Conservation (phyloP, 1,284 basidiomycete species). For the Cryptococcus sp. region DNA sequence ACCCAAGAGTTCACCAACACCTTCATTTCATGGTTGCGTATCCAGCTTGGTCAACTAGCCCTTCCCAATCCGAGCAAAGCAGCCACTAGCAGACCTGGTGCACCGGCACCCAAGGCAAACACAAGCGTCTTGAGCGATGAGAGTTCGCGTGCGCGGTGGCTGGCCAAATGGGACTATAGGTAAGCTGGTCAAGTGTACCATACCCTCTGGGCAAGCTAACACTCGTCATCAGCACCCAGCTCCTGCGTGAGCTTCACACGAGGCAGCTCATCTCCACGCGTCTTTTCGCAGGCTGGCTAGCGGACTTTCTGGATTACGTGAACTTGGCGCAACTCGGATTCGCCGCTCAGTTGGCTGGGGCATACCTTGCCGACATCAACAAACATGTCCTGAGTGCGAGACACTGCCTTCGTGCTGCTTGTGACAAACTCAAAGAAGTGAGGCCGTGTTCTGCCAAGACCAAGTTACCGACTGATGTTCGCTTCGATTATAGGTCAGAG, state of each 20-base stretch:
- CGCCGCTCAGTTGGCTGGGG: constrained; percentile 71
- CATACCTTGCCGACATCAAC: constrained; percentile 74
- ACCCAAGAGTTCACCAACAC: constrained; percentile 87
- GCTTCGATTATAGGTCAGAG: constrained; percentile 24
- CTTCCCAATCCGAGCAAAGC: constrained; percentile 76
- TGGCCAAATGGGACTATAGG: constrained; percentile 48
- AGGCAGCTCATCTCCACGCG: constrained; percentile 80
- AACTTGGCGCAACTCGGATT: constrained; percentile 86
- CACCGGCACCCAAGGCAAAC: constrained; percentile 24
- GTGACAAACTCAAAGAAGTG: constrained; percentile 68
- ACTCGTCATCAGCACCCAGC: constrained; percentile 61
- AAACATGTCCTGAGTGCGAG: constrained; percentile 44
- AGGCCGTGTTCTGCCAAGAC: constrained; percentile 50
- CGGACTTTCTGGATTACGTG: constrained; percentile 70
- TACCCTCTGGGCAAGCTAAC: not conserved
- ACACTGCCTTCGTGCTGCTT: constrained; percentile 38
- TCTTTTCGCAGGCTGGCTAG: constrained; percentile 79
- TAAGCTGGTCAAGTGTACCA: constrained; percentile 12
- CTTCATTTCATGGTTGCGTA: constrained; percentile 84
- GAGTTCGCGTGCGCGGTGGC: constrained; percentile 35
- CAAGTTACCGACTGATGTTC: constrained; percentile 9
- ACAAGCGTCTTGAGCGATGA: constrained; percentile 57
- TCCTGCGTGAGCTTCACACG: constrained; percentile 75
- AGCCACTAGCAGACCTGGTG: constrained; percentile 58
- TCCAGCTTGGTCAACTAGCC: constrained; percentile 80